phyloP scores from a whole-genome alignment of 2,329 filamentous ascomycete species.

The Fonsecaea pugnacius region DNA sequence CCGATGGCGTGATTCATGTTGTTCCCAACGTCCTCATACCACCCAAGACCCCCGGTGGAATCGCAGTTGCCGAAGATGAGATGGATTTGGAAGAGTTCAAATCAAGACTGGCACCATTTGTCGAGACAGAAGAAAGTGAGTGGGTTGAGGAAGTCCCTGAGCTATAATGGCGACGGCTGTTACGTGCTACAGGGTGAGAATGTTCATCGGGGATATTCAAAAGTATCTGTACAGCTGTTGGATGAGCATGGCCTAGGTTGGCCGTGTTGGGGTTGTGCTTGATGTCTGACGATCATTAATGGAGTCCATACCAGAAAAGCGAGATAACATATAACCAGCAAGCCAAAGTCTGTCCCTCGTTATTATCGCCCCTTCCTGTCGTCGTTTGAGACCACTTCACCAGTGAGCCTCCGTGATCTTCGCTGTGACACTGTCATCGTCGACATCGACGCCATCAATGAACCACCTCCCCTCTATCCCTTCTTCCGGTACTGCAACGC shows the following conservation, averaged over 20 bases:
- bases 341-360: not conserved
- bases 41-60: slow-evolving; percentile 60
- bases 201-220: not conserved
- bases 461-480: slow-evolving; percentile 50
- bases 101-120: slow-evolving; percentile 56
- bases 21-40: slow-evolving; percentile 75
- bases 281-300: slow-evolving; percentile 30
- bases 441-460: slow-evolving; percentile 49
- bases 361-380: not conserved
- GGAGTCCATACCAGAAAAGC: not conserved
- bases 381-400: slow-evolving; percentile 10
- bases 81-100: slow-evolving; percentile 65
- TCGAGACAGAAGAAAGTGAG: slow-evolving; percentile 39
- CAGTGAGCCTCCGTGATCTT: slow-evolving; percentile 37
- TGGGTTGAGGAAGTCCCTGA: slow-evolving; percentile 27
- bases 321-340: not conserved
- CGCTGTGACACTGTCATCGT: slow-evolving; percentile 40
- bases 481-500: slow-evolving; percentile 37
- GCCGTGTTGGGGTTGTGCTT: not conserved
- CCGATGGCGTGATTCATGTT: slow-evolving; percentile 82
- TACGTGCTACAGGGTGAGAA: not conserved
- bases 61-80: slow-evolving; percentile 44
- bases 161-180: slow-evolving; percentile 11
- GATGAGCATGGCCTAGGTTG: not conserved
- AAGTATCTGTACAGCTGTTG: slow-evolving; percentile 7